Base-by-base conservation (phyloP, 768 basidiomycete genomes). In the Suillus tomentosus region DNA sequence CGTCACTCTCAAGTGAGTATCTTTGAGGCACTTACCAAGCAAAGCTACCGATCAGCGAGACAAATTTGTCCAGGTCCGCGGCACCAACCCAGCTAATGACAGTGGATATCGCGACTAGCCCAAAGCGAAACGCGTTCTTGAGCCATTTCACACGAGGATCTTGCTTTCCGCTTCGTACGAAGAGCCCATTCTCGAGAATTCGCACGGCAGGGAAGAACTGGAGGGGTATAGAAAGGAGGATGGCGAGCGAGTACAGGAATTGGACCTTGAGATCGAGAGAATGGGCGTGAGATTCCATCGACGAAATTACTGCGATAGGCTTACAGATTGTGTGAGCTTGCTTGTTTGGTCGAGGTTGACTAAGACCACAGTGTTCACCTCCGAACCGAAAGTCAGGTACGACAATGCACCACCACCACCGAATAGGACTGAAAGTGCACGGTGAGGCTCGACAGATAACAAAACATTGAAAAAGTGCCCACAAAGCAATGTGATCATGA, bases 131-230 rank as follows among this genome's bases (percentile, higher is more conserved):
- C n/a, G 86, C 77, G 71, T 99, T 99, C 87, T 99, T 99, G 70
- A 87, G 81, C 97, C 96, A 99, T 75, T 99, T 99, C 73, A 99
- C 91, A 62, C 85, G 82, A 40, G 79, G 67, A 74, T 94, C 83
- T 60, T 75, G 82, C 76, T 98, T 98, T 56, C 97, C 97, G 69
- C 92, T 94, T 57, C 85, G 85, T 53, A 87, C 87, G 74, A 99
- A 98, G 36, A 99, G 71, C 4, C 92, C 96, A 72, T 98, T 96
- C 82, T 99, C 97, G 78, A 98, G 86, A 72, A 99, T 99, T 61
- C 97, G 88, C 55, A 96, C 89, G 3, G 96, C 97, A 0, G 97
- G 97, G 93, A 99, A 98, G 62, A 98, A 88, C 76, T 99, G 96
- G 1, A 99, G 85, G 1, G 96, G 95, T 9, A 92, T 90, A 15